Conservation (phyloP, 75 land plant genomes). For the Pinus taeda region DNA sequence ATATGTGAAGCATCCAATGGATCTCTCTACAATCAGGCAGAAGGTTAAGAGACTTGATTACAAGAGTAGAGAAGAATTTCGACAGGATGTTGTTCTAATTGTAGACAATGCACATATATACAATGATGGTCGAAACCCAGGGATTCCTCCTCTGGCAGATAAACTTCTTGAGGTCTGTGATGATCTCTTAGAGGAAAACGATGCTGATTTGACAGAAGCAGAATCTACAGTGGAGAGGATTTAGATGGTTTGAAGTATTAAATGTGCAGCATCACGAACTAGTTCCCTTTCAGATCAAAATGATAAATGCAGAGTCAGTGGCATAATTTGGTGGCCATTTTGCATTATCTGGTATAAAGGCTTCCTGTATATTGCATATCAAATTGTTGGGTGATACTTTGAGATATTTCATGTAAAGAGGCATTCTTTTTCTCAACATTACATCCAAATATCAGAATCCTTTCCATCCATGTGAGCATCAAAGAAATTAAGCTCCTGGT, state of each 20-base stretch:
- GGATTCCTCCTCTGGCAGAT: slow-evolving; percentile 96
- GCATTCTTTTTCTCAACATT: not conserved
- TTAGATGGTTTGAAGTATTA: not conserved
- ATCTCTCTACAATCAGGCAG: slow-evolving; percentile 81
- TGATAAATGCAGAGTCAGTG: not conserved
- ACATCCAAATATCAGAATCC: not conserved
- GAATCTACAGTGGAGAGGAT: slow-evolving; percentile 56
- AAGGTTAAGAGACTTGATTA: slow-evolving; percentile 76
- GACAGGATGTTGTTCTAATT: slow-evolving; percentile 85
- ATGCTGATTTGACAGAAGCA: slow-evolving; percentile 44
- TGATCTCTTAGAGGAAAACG: slow-evolving; percentile 41
- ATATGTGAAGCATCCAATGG: slow-evolving; percentile 79
- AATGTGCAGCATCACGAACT: not conserved
- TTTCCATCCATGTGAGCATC: not conserved
- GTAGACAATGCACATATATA: slow-evolving; percentile 80
- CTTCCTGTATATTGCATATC: not conserved
- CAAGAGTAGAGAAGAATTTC: slow-evolving; percentile 67
- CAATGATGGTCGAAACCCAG: slow-evolving; percentile 85
- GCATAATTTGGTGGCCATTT: not conserved
- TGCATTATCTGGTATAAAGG: not conserved
- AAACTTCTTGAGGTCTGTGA: slow-evolving; percentile 84
- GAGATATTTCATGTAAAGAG: slow-evolving; percentile 1
- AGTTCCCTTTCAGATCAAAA: not conserved
- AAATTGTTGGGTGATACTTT: not conserved
- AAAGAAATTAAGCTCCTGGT: not conserved